Base-by-base conservation (phyloP, 129 eudicot genomes). In the Chrysanthemum makinoi region DNA sequence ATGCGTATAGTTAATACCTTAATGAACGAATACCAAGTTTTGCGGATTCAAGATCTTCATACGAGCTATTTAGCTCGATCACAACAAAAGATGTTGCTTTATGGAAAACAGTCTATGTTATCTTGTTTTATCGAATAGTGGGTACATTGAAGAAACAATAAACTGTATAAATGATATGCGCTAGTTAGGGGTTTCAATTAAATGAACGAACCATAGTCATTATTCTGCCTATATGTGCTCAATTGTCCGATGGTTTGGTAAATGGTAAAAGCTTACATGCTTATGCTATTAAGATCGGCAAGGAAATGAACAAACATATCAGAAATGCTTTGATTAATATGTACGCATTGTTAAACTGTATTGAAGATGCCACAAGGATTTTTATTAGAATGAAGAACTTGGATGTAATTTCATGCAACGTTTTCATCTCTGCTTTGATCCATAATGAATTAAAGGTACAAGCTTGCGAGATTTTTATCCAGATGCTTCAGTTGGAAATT, bases 71-170 rank as follows among this genome's bases (percentile, higher is more conserved):
- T 78, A 64, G 46, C 71, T 86, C 80, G 9, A 33, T 74, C 3
- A 62, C 74, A 3, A 46, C 66, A 10, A 76, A 22, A 75, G 88
- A 86, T 69, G 76, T 44, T 65, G 84, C 84, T 59, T 49, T 86
- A 60, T 80, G 88, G 88, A 86, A n/a, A n/a, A n/a, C n/a, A 86
- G 57, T 86, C 88, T 72, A 72, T 86, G 76, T 44, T 86, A 47
- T 72, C 82, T 67, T 81, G 80, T 11, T 86, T 50, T 61, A 53
- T 72, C 52, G 82, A 83, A 47, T n/a, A 72, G n/a, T 10, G 86
- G 84, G 44, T 57, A 10, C 50, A 2, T 71, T 3, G 79, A 78
- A 68, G 86, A 83, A 55, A 75, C 84, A 4, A 6, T 56, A 59
- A 24, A 58, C 15, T 44, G 80, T 65, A 72, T 86, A 16, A 68